Percentiles rank a stretch among this genome's conserved stretches.
Conservation (phyloP, 2,329 filamentous ascomycete genomes). For the Aspergillus flavus region DNA sequence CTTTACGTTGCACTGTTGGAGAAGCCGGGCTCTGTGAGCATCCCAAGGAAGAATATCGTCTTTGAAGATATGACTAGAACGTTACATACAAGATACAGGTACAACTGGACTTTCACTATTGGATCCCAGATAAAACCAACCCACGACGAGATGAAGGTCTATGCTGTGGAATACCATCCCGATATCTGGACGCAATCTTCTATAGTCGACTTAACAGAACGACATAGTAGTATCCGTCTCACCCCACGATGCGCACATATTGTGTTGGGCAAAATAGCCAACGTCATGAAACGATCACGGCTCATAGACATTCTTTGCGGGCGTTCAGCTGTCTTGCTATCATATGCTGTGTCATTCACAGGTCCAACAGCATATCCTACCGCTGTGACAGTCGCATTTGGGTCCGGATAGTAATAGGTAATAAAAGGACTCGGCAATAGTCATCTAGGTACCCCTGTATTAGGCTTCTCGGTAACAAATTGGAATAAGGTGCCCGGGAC, state of each 20-base stretch:
- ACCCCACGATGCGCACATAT: neutral
- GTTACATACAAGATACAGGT: neutral
- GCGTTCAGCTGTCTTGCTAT: no score
- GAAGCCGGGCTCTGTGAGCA: neutral
- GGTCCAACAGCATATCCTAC: no score
- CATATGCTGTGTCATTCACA: no score
- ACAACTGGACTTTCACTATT: neutral
- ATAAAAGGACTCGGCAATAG: neutral
- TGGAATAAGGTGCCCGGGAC: neutral
- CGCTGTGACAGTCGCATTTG: neutral
- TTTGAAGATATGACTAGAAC: neutral
- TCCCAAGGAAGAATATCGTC: neutral
- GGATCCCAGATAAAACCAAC: neutral
- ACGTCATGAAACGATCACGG: neutral
- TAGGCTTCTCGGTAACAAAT: neutral
- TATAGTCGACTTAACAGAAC: neutral
- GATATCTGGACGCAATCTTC: neutral
- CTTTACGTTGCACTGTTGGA: neutral
- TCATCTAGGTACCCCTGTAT: neutral
- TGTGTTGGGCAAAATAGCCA: neutral
- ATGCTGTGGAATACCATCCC: neutral
- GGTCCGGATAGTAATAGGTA: neutral
- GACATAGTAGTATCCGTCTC: neutral
- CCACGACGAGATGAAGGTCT: neutral
- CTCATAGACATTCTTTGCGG: no score